Base-by-base conservation (phyloP, 2,329 filamentous ascomycete genomes). In the Verticillium nubilum region DNA sequence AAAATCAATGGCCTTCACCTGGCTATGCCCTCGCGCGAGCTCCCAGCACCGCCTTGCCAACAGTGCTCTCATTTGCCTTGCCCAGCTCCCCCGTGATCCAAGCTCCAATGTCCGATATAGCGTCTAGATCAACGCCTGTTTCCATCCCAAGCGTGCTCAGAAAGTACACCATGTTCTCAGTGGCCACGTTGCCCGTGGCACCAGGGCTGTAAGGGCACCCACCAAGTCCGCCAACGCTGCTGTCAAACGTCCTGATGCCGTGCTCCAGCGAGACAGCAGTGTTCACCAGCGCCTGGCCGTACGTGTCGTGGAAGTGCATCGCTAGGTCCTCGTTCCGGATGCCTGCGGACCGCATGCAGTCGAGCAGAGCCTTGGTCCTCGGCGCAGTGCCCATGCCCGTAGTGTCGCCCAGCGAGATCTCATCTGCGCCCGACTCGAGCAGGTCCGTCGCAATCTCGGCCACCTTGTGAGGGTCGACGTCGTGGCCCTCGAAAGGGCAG, bases 231-330 rank as follows among this genome's bases (percentile, higher is more conserved):
- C 85, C 90, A 1, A 96, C 89, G 58, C 89, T 90, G 64, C 84
- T 85, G 69, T 96, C 92, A 70, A 96, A 95, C 0, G 85, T 90
- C 31, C 90, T 78, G 47, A 96, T 83, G 0, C 92, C 92, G 65
- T 90, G 85, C 69, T 91, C 88, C 29, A 95, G 81, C 37, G 88
- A 87, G 0, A 93, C 86, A 12, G 90, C 86, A 5, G 87, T 88
- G 69, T 96, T 96, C 7, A 92, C 88, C n/a, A 94, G 78, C 1
- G 91, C 91, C 76, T 92, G 89, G 1, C 91, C 91, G 69, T 92
- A 94, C 1, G 92, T 96, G 69, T 96, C 91, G 72, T 96, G 92
- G 68, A 96, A 94, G 73, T 96, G 92, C 76, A 93, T 86, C 0
- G 90, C 90, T 12, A 96, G 75, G 67, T 90, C 87, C 66, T 87